Conservation (phyloP, 768 basidiomycete genomes). For the Cystobasidium ongulense region DNA sequence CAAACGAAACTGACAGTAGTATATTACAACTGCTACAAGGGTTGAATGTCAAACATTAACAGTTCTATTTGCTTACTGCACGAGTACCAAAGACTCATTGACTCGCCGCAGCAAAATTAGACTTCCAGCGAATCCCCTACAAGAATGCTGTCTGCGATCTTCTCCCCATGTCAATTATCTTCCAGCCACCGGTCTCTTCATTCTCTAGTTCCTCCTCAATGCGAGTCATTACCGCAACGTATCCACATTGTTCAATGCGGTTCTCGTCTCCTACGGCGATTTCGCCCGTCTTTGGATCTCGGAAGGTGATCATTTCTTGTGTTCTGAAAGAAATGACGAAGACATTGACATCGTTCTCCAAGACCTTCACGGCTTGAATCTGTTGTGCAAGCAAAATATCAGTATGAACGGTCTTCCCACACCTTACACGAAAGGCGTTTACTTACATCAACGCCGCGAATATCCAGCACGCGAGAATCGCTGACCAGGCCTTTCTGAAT, state of each 20-base stretch:
- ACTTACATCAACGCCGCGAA: constrained; percentile 88
- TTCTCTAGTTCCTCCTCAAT: constrained; percentile 79
- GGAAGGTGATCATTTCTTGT: constrained; percentile 86
- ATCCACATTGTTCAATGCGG: constrained; percentile 84
- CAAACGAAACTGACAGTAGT: too few relatives aligned
- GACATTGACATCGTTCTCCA: constrained; percentile 79
- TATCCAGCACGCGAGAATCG: constrained; percentile 90
- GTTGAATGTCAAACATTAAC: too few relatives aligned
- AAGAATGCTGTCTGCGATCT: constrained; percentile 26
- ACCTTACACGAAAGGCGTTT: background rate
- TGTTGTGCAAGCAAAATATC: background rate
- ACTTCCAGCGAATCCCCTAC: too few relatives aligned
- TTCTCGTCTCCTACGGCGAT: constrained; percentile 77
- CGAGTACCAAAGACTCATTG: too few relatives aligned
- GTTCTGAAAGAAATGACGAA: constrained; percentile 86
- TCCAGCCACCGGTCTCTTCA: constrained; percentile 95
- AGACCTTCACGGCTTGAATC: constrained; percentile 65
- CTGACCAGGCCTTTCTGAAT: constrained; percentile 80
- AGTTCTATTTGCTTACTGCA: too few relatives aligned
- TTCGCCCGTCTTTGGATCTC: constrained; percentile 80
- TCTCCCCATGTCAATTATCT: constrained; percentile 74
- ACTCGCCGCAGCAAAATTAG: too few relatives aligned
- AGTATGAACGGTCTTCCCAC: too few relatives aligned
- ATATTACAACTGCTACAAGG: background rate
- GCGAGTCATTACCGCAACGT: constrained; percentile 83